Evolutionary conservation across 1,139 yeast genomes (phyloP).

Genomic region (Debaryomyces singareniensis): DNA sequence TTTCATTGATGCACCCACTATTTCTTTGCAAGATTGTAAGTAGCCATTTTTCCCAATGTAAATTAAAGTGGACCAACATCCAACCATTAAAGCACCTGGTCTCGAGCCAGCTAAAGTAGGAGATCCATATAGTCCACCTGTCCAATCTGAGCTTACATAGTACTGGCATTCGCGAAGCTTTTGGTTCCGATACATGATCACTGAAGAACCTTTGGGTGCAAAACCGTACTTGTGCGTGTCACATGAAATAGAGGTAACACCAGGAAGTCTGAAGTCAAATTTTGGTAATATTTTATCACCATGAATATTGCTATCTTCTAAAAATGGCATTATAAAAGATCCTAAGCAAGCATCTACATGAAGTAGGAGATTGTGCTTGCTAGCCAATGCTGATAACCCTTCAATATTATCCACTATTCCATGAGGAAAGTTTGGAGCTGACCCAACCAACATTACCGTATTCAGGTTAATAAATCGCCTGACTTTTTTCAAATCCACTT

Average conservation of each 20-base stretch:
- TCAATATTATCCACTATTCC: conserved; percentile 90
- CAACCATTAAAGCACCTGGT: conserved; percentile 95
- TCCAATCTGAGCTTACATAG: conserved; percentile 79
- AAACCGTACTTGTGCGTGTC: conserved; percentile 98
- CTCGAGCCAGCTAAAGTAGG: conserved; percentile 96
- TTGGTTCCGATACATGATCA: conserved; percentile 76
- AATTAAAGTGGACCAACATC: conserved; percentile 93
- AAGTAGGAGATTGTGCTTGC: conserved; percentile 61
- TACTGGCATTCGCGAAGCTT: conserved; percentile 75
- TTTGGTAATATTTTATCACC: conserved; percentile 39
- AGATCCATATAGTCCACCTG: conserved; percentile 93
- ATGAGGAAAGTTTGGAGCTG: conserved; percentile 96
- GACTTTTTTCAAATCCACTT: conserved; percentile 64
- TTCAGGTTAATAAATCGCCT: conserved; percentile 62
- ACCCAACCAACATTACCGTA: conserved; percentile 81
- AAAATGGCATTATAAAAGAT: conserved; percentile 79
- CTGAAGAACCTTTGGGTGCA: conserved; percentile 95
- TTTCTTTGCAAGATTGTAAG: conserved; percentile 54
- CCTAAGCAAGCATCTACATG: conserved; percentile 97
- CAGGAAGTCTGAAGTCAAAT: conserved; percentile 84
- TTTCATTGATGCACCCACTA: conserved; percentile 57
- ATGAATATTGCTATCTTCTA: conserved; percentile 58
- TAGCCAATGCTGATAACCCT: conserved; percentile 61
- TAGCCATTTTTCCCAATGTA: conserved; percentile 80
- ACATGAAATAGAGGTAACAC: conserved; percentile 96